These are phyloP conservation scores for Hypsizygus marmoreus DNA, from an alignment of 768 basidiomycete species.

Conservation along the genomic window DNA sequence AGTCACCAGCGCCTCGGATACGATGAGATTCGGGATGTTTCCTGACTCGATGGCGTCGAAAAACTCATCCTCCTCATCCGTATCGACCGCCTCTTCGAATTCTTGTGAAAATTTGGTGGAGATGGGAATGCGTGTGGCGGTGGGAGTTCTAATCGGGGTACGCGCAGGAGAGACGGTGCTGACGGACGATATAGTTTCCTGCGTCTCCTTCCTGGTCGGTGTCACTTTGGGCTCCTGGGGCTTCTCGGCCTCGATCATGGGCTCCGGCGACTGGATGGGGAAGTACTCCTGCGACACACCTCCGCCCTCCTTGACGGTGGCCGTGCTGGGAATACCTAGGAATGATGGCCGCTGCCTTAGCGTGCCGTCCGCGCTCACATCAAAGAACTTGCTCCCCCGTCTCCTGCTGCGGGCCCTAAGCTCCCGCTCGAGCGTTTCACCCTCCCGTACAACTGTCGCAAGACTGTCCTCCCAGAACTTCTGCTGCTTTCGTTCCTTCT, in stretches of 20 bases:
- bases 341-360: constrained; percentile 23
- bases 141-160: not conserved
- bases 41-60: constrained; percentile 94
- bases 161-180: too few species aligned
- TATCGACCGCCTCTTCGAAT: constrained; percentile 37
- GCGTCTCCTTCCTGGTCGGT: not conserved
- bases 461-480: constrained; percentile 90
- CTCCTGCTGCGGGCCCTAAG: constrained; percentile 60
- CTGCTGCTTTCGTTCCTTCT: constrained; percentile 63
- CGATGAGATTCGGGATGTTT: constrained; percentile 71
- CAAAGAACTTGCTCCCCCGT: constrained; percentile 61
- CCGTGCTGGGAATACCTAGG: constrained; percentile 6
- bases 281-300: constrained; percentile 1
- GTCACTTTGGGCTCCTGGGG: not conserved
- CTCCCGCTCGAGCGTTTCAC: constrained; percentile 81
- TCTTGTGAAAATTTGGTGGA: constrained; percentile 10
- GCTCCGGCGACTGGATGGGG: not conserved
- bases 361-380: constrained; percentile 24
- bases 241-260: not conserved
- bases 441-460: constrained; percentile 81
- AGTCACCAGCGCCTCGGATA: constrained; percentile 63
- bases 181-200: constrained; percentile 1
- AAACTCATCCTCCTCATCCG: constrained; percentile 93
- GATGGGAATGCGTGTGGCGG: not conserved
- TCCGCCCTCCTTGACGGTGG: constrained; percentile 8